Conservation (phyloP, 169 alveolate genomes). For the Cryptosporidium felis region DNA sequence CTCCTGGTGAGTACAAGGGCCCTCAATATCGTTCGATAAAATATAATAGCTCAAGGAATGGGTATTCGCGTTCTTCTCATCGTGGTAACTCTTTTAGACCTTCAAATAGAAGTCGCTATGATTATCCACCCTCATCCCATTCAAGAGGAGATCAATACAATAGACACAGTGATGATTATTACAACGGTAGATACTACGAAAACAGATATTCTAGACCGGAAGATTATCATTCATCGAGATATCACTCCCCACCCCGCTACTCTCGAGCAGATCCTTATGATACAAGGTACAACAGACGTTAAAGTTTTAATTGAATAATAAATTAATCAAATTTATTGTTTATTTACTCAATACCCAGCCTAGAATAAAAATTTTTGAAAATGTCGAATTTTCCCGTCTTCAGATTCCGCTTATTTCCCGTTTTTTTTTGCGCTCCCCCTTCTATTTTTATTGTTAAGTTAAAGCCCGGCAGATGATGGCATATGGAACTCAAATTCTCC, state of each 20-base stretch:
- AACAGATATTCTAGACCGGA: conserved; percentile 54
- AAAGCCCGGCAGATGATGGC: not conserved
- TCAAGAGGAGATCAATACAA: conserved; percentile 56
- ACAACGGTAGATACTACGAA: conserved; percentile 51
- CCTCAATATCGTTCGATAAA: conserved; percentile 70
- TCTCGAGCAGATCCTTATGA: conserved; percentile 72
- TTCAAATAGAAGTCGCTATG: conserved; percentile 46
- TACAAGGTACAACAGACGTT: conserved; percentile 58
- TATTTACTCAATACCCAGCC: not conserved
- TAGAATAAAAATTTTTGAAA: conserved; percentile 4
- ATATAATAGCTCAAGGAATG: conserved; percentile 32
- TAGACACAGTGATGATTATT: conserved; percentile 60
- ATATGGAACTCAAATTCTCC: not conserved
- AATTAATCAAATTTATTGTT: conserved; percentile 16
- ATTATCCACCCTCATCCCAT: conserved; percentile 54
- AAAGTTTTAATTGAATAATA: conserved; percentile 1
- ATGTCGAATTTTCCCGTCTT: conserved; percentile 39
- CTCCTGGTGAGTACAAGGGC: conserved; percentile 69
- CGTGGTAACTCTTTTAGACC: conserved; percentile 59
- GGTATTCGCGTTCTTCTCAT: conserved; percentile 18
- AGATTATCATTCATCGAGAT: conserved; percentile 47
- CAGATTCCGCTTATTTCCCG: conserved; percentile 60
- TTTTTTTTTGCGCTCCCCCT: conserved; percentile 19
- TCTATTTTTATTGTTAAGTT: not conserved
- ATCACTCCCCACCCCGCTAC: conserved; percentile 66